phyloP scores from a whole-genome alignment of 1,139 yeast genomes.

The Saccharomycopsis hybrid region DNA sequence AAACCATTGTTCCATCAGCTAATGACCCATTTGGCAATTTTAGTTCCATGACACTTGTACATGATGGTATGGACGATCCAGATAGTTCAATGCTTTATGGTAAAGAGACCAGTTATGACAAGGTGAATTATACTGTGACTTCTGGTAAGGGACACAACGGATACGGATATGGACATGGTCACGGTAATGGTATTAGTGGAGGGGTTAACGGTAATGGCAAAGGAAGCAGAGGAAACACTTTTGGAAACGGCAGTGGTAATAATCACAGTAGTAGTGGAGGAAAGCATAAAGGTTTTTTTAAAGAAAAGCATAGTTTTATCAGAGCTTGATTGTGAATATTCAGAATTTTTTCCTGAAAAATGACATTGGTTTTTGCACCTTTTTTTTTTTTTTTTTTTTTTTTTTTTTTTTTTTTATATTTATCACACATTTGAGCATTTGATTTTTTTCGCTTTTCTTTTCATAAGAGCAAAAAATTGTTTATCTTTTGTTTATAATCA shows the following conservation, averaged over 20 bases:
- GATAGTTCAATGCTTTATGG: constrained; percentile 42
- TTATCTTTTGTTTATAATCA: background rate
- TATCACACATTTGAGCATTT: background rate
- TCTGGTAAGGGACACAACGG: too few relatives aligned
- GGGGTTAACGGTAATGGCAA: too few relatives aligned
- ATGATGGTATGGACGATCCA: constrained; percentile 42
- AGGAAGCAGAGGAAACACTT: background rate
- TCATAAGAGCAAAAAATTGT: too few relatives aligned
- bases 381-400: too few relatives aligned
- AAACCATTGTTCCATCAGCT: too few relatives aligned
- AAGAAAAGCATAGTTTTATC: constrained; percentile 16
- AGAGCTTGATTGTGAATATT: constrained; percentile 4
- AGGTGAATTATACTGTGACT: constrained; percentile 55
- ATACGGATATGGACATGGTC: too few relatives aligned
- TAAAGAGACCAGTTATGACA: constrained; percentile 53
- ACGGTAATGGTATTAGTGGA: too few relatives aligned
- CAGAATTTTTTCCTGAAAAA: too few relatives aligned
- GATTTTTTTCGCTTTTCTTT: background rate
- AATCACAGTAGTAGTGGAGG: background rate
- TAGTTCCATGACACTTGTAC: constrained; percentile 83
- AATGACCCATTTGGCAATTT: constrained; percentile 82
- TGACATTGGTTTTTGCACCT: background rate
- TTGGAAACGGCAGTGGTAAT: background rate
- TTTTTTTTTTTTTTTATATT: background rate
- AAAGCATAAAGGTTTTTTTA: constrained; percentile 16